phyloP scores from a whole-genome alignment of 2,329 filamentous ascomycete species.

The Neonectria coccinea region DNA sequence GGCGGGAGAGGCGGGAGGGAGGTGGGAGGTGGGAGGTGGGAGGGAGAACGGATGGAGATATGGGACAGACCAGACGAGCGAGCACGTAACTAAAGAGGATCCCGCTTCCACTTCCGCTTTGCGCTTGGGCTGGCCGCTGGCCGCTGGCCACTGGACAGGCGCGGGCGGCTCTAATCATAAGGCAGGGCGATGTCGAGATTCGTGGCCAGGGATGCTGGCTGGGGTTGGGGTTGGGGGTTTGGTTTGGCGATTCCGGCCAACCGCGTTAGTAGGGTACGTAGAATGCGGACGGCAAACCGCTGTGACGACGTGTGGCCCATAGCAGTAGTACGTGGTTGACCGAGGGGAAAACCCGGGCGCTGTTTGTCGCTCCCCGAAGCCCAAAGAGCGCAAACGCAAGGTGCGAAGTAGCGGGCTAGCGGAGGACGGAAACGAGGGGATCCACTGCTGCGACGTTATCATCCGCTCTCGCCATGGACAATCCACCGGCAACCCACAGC shows the following conservation, averaged over 20 bases:
- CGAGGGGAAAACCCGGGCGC: too few species aligned
- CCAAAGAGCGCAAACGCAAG: conserved; percentile 6
- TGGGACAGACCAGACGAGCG: neutral
- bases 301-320: too few species aligned
- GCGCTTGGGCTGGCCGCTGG: neutral
- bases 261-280: conserved; percentile 39
- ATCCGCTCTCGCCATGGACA: conserved; percentile 40
- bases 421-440: conserved; percentile 28
- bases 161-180: conserved; percentile 47
- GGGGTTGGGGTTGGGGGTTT: too few species aligned
- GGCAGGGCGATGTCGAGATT: conserved; percentile 48
- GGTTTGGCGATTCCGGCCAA: conserved; percentile 40
- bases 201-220: conserved; percentile 43
- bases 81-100: conserved; percentile 22
- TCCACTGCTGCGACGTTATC: conserved; percentile 45
- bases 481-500: conserved; percentile 38
- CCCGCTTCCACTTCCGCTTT: conserved; percentile 15
- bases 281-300: too few species aligned
- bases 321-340: too few species aligned
- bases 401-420: conserved; percentile 29
- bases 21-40: conserved; percentile 32
- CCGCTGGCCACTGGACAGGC: conserved; percentile 25
- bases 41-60: conserved; percentile 32
- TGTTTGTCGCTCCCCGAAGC: too few species aligned
- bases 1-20: conserved; percentile 20